Conservation (phyloP, 306 rosid genomes). For the Prosopis cineraria region DNA sequence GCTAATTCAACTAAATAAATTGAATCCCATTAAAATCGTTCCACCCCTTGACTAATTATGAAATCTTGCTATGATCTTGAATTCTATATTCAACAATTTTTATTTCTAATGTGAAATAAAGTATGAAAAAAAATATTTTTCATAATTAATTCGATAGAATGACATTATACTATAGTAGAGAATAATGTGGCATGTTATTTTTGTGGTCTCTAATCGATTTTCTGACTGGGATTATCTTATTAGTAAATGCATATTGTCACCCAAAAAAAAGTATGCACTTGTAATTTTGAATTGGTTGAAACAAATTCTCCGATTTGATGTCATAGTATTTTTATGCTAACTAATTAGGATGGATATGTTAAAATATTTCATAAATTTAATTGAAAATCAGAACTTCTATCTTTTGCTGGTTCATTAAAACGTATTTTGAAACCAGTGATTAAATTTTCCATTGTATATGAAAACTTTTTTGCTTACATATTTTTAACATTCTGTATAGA, state of each 20-base stretch:
- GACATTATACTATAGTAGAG: too few species aligned
- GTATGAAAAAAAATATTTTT: neutral
- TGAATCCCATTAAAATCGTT: constrained; percentile 23
- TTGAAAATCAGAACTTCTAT: neutral
- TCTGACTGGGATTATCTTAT: too few species aligned
- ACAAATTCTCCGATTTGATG: too few species aligned
- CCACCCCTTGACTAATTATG: neutral
- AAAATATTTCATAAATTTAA: neutral
- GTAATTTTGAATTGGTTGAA: too few species aligned
- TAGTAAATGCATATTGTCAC: too few species aligned
- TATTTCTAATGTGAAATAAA: neutral
- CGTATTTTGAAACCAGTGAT: neutral
- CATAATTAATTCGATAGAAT: too few species aligned
- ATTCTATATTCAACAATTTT: neutral
- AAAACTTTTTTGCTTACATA: neutral
- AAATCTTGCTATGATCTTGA: neutral
- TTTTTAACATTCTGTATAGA: too few species aligned
- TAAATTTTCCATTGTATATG: neutral
- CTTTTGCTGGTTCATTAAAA: neutral
- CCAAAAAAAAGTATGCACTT: too few species aligned
- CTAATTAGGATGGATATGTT: too few species aligned
- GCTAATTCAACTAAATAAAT: constrained; percentile 10
- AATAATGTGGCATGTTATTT: too few species aligned
- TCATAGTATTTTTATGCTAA: too few species aligned
- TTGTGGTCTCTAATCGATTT: too few species aligned